phyloP scores from a whole-genome alignment of 2,329 filamentous ascomycete genomes.

The Drechslerella dactyloides region DNA sequence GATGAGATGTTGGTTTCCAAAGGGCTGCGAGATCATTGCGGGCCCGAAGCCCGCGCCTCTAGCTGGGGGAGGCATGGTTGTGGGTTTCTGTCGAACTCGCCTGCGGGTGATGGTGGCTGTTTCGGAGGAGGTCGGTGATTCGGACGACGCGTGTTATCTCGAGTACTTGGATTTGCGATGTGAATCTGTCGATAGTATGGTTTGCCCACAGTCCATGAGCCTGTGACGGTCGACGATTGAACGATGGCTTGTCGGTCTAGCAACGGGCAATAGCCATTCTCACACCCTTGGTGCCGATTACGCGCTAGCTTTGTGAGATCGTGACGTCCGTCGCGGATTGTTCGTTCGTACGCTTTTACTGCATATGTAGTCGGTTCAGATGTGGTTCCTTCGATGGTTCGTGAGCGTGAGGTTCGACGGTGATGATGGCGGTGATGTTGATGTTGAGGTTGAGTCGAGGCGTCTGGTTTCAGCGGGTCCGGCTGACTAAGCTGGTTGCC shows the following conservation, averaged over 20 bases:
- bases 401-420: background rate
- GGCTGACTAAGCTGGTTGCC: slow-evolving; percentile 29
- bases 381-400: background rate
- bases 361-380: background rate
- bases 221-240: slow-evolving; percentile 7
- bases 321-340: background rate
- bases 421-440: background rate
- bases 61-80: slow-evolving; percentile 52
- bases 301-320: background rate
- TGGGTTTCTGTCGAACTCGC: slow-evolving; percentile 1
- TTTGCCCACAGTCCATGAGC: slow-evolving; percentile 29
- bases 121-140: background rate
- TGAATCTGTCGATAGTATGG: slow-evolving; percentile 6
- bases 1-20: slow-evolving; percentile 52
- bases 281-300: background rate
- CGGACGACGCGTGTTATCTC: slow-evolving; percentile 25
- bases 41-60: slow-evolving; percentile 54
- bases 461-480: background rate
- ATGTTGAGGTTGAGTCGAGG: background rate
- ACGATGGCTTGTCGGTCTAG: slow-evolving; percentile 21
- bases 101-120: slow-evolving; percentile 7
- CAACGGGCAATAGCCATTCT: slow-evolving; percentile 35
- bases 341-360: background rate
- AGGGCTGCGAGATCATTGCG: slow-evolving; percentile 53
- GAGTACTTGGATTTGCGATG: slow-evolving; percentile 21